Base-by-base conservation (phyloP, 495 filamentous ascomycete genomes). In the Monascus purpureus region DNA sequence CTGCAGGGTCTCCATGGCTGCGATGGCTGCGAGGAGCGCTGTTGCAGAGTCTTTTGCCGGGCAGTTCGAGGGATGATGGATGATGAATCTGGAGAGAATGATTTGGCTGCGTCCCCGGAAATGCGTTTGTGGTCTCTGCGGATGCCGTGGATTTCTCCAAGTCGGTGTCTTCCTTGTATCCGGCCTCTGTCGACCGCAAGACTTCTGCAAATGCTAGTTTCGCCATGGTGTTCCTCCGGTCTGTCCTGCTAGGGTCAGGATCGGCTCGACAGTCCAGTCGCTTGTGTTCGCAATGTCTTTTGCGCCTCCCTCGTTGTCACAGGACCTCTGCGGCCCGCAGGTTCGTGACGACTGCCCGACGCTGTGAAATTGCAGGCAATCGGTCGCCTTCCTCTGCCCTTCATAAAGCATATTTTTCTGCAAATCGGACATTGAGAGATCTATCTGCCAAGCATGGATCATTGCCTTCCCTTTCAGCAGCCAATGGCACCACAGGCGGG, bases 151-250 rank as follows among this genome's bases (percentile, higher is more conserved):
- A 49, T 54, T 22, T 17, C 28, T 30, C 9, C 28, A 8, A 8
- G 6, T 30, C 28, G 12, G 6, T 24, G 22, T 6, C 11, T 24
- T n/a, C n/a, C n/a, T 11, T 6, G 22, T 6, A 24, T 27, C 25
- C 8, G 17, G 8, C 17, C 25, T 27, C 13, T 13, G 2, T 8
- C 28, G 32, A 15, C 8, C 28, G 11, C 35, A 17, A 12, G 14
- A 33, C 35, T 32, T 41, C 28, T 27, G 31, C 32, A 23, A 33
- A 29, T 41, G 29, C 31, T 28, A 28, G 22, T 38, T 41, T 41
- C 47, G 55, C 41, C 50, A 65, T 65, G 61, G 50, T 55, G 34
- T 52, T 55, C 39, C 51, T 63, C 42, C 55, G 56, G 38, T 52
- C 54, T 32, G 46, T 57, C 36, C 29, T 61, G n/a, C 41, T 55